These are phyloP conservation scores for Massariosphaeria phaeospora DNA, from an alignment of 495 filamentous ascomycete species.

Conservation along the genomic window DNA sequence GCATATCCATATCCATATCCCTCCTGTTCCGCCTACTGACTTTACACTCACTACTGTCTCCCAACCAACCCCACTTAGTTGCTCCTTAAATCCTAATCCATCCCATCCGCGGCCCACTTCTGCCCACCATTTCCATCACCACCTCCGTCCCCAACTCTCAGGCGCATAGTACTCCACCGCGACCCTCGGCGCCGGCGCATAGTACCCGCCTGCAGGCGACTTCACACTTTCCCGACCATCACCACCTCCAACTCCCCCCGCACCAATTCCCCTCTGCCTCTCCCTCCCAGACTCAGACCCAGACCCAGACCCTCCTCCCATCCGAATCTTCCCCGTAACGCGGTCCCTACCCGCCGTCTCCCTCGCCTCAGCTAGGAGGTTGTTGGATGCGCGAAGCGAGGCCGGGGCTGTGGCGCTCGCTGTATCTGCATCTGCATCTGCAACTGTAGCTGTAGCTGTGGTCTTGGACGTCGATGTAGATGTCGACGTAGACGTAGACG, in stretches of 20 bases:
- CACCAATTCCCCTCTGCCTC: neutral
- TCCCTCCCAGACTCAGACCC: neutral
- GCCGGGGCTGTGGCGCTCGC: neutral
- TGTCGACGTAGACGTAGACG: no score
- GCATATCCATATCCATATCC: no score
- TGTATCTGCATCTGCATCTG: neutral
- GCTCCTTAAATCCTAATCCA: neutral
- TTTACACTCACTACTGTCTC: neutral
- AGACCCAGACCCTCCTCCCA: neutral
- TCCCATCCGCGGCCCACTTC: neutral
- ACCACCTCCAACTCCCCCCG: neutral
- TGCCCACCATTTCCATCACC: neutral
- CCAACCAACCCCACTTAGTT: neutral
- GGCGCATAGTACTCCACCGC: constrained; percentile 13
- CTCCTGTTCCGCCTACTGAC: no score
- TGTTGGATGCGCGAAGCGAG: neutral
- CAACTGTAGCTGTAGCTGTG: no score
- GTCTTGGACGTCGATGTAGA: no score
- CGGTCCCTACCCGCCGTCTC: constrained; percentile 1
- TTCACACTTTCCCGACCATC: neutral
- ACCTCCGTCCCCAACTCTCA: neutral
- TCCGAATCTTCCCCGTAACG: neutral
- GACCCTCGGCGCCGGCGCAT: neutral
- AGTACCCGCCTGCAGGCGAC: neutral
- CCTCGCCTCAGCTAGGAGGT: constrained; percentile 13